Evolutionary conservation across 805 yeast genomes (phyloP).

Genomic region (Candida easanensis): DNA sequence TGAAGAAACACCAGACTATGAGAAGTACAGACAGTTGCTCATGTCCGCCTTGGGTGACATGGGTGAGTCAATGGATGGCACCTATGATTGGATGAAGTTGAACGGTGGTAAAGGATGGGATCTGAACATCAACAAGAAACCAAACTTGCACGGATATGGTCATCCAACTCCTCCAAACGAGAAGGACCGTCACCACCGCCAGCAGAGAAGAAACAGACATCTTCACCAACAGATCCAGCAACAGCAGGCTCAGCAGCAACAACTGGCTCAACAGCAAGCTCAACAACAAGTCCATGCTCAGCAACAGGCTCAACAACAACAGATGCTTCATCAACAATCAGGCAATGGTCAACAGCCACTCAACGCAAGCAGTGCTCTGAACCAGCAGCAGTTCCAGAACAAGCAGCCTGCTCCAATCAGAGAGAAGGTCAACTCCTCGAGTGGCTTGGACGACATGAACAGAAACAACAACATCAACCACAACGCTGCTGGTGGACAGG

Average conservation of each 20-base stretch:
- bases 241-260: conserved; percentile 19
- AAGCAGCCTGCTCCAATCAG: conserved; percentile 31
- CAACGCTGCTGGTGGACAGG: conserved; percentile 16
- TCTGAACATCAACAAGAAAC: conserved; percentile 68
- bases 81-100: conserved; percentile 79
- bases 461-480: conserved; percentile 20
- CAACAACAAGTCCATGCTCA: conserved; percentile 15
- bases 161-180: conserved; percentile 53
- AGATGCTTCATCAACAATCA: conserved; percentile 14
- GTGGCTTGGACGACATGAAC: conserved; percentile 19
- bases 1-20: conserved; percentile 80
- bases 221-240: conserved; percentile 27
- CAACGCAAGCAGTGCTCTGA: conserved; percentile 22
- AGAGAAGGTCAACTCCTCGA: conserved; percentile 25
- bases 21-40: conserved; percentile 59
- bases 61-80: conserved; percentile 61
- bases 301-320: conserved; percentile 18
- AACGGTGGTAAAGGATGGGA: conserved; percentile 85
- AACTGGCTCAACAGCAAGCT: conserved; percentile 16
- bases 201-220: conserved; percentile 29
- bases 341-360: conserved; percentile 14
- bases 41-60: conserved; percentile 54
- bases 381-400: conserved; percentile 29
- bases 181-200: conserved; percentile 29
- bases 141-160: conserved; percentile 80